phyloP scores from a whole-genome alignment of 2,329 filamentous ascomycete species.

The Bretziella fagacearum region DNA sequence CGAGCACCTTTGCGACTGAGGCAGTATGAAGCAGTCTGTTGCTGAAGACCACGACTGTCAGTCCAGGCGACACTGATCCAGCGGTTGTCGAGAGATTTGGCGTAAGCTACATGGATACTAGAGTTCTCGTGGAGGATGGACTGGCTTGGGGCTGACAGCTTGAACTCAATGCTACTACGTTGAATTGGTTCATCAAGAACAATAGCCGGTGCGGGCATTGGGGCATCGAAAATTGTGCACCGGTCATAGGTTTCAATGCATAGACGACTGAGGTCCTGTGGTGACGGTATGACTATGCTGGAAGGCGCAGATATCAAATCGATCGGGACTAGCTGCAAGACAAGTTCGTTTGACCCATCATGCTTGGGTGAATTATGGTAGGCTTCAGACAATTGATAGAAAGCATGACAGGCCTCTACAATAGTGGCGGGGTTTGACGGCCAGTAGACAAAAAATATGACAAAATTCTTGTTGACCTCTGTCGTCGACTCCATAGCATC shows the following conservation, averaged over 20 bases:
- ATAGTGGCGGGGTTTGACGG: conserved; percentile 43
- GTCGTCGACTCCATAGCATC: conserved; percentile 26
- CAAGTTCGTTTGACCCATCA: conserved; percentile 8
- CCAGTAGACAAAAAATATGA: conserved; percentile 61
- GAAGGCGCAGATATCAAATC: conserved; percentile 48
- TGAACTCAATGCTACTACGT: conserved; percentile 60
- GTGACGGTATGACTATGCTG: conserved; percentile 44
- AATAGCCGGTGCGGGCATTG: conserved; percentile 51
- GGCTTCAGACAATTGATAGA: conserved; percentile 52
- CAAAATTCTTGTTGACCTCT: conserved; percentile 41
- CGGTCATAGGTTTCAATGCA: conserved; percentile 66
- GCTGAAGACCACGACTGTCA: conserved; percentile 56
- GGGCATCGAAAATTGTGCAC: conserved; percentile 35
- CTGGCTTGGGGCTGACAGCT: conserved; percentile 50
- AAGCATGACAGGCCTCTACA: conserved; percentile 55
- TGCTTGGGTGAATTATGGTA: conserved; percentile 19
- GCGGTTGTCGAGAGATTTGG: conserved; percentile 53
- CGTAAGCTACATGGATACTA: conserved; percentile 65
- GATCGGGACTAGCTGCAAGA: conserved; percentile 54
- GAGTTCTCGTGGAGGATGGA: conserved; percentile 64
- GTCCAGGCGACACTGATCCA: conserved; percentile 75
- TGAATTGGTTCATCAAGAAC: conserved; percentile 50
- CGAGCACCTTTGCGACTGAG: conserved; percentile 39
- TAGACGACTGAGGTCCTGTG: conserved; percentile 41
- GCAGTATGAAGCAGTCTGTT: conserved; percentile 58